These are phyloP conservation scores for Porphyrellus cyaneotinctus DNA, from an alignment of 768 basidiomycete genomes.

Conservation along the genomic window DNA sequence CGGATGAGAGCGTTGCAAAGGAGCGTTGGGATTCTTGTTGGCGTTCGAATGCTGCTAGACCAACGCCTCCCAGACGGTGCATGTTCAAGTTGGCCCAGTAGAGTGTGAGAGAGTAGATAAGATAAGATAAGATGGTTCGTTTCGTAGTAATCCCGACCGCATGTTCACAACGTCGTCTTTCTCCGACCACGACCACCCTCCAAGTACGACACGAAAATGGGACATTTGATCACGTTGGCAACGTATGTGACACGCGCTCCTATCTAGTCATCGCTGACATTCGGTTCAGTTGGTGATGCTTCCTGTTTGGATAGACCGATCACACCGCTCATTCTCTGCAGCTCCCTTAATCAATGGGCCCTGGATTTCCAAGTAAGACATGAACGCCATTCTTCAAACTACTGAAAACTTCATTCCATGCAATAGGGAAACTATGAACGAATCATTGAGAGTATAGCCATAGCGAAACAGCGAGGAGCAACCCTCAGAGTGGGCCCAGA, in stretches of 20 bases:
- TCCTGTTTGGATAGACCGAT: background rate
- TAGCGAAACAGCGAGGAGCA: constrained; percentile 87
- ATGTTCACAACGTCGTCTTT: background rate
- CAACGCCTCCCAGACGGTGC: constrained; percentile 77
- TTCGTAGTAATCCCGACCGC: no score
- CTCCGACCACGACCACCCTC: background rate
- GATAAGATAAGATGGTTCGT: constrained; percentile 13
- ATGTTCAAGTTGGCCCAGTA: constrained; percentile 34
- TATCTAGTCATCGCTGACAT: background rate
- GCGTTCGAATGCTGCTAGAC: constrained; percentile 86
- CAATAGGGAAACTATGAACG: constrained; percentile 87
- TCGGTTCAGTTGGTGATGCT: constrained; percentile 24
- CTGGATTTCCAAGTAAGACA: constrained; percentile 80
- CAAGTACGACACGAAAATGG: constrained; percentile 58
- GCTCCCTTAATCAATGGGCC: constrained; percentile 96
- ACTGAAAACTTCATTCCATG: background rate
- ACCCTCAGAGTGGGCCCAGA: constrained; percentile 94
- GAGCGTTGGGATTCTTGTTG: constrained; percentile 77
- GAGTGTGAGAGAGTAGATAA: constrained; percentile 1
- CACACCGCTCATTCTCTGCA: constrained; percentile 31
- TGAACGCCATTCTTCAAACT: background rate
- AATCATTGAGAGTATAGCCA: constrained; percentile 79
- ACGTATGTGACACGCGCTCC: constrained; percentile 50
- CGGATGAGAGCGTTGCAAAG: constrained; percentile 76
- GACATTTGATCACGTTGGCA: constrained; percentile 83